phyloP scores from a whole-genome alignment of 768 basidiomycete genomes.

The Hebeloma cylindrosporum region DNA sequence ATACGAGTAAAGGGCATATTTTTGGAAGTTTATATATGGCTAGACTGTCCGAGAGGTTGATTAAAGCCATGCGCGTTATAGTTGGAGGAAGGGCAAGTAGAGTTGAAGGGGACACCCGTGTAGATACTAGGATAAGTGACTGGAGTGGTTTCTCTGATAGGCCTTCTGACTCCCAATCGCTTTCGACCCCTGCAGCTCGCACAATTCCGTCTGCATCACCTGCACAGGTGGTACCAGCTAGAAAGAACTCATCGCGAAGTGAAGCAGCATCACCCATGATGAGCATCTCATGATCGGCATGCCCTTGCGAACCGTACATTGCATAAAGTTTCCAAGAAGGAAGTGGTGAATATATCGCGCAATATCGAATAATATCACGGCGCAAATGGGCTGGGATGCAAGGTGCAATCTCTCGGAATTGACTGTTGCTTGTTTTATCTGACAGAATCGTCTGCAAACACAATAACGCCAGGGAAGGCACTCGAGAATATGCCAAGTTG shows the following conservation, averaged over 20 bases:
- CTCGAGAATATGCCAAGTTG: constrained; percentile 18
- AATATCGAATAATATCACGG: constrained; percentile 55
- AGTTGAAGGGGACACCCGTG: constrained; percentile 42
- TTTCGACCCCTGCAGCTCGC: constrained; percentile 13
- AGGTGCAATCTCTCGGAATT: constrained; percentile 47
- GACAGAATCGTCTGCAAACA: constrained; percentile 53
- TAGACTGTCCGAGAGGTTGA: constrained; percentile 48
- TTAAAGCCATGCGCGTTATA: constrained; percentile 59
- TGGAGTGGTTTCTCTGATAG: constrained; percentile 35
- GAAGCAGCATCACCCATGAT: constrained; percentile 55
- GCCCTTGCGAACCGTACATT: constrained; percentile 48
- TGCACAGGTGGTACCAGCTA: neutral
- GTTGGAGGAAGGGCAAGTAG: constrained; percentile 61
- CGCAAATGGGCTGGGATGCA: constrained; percentile 60
- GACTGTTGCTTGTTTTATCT: constrained; percentile 35
- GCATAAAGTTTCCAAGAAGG: constrained; percentile 47
- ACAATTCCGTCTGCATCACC: constrained; percentile 3
- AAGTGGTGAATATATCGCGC: constrained; percentile 59
- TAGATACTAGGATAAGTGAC: constrained; percentile 52
- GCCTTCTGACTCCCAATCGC: constrained; percentile 51
- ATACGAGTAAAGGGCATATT: constrained; percentile 58
- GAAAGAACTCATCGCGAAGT: constrained; percentile 45
- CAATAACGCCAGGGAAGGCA: constrained; percentile 56
- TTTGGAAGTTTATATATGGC: constrained; percentile 57
- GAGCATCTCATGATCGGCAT: constrained; percentile 64